These are phyloP conservation scores for Hanseniaspora uvarum DNA, from an alignment of 1,139 yeast genomes.

Conservation along the genomic window DNA sequence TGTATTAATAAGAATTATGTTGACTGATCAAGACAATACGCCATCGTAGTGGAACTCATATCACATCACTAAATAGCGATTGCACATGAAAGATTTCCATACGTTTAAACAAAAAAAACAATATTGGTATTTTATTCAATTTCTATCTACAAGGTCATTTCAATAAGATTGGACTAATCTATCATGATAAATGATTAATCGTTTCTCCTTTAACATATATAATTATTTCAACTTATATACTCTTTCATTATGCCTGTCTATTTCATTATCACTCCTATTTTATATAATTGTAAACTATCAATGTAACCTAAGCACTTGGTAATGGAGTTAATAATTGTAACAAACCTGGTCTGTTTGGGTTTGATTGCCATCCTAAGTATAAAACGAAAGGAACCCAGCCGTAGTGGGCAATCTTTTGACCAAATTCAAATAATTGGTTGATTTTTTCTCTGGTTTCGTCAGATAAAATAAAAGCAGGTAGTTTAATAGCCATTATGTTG, in stretches of 20 bases:
- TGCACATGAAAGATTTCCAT: no score
- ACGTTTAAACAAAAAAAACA: neutral
- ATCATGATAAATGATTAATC: neutral
- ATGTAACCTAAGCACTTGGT: slow-evolving; percentile 50
- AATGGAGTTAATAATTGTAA: slow-evolving; percentile 43
- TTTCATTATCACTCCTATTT: neutral
- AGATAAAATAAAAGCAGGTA: slow-evolving; percentile 32
- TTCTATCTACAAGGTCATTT: neutral
- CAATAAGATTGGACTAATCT: neutral
- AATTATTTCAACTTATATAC: neutral
- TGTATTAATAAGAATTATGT: no score
- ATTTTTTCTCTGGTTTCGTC: slow-evolving; percentile 84
- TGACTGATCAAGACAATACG: no score
- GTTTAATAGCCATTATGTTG: slow-evolving; percentile 23
- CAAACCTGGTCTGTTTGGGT: slow-evolving; percentile 75
- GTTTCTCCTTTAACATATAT: neutral
- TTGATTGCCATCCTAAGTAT: slow-evolving; percentile 85
- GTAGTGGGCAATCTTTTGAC: slow-evolving; percentile 83
- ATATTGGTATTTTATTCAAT: neutral
- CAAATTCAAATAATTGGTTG: slow-evolving; percentile 66
- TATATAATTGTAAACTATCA: neutral
- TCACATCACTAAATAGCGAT: no score
- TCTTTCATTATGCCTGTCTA: neutral
- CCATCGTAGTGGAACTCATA: no score
- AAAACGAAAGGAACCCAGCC: slow-evolving; percentile 94